Base-by-base conservation (phyloP, 2,329 filamentous ascomycete genomes). In the Exophiala phaeomuriformis region DNA sequence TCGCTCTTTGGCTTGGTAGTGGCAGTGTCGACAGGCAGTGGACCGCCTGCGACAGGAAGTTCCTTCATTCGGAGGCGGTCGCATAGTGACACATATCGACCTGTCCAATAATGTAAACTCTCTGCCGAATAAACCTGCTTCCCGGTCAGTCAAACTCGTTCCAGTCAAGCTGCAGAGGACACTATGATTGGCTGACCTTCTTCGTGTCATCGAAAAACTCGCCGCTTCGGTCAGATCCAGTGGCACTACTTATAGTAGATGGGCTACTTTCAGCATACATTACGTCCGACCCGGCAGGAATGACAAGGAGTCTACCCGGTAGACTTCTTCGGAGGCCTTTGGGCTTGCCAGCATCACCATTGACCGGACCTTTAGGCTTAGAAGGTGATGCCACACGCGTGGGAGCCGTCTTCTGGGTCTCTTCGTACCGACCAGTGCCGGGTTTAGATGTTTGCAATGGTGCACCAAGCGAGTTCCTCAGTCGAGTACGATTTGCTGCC, bases 71-170 rank as follows among this genome's bases (percentile, higher is more conserved):
- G 47, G 28, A 60, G 32, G 19, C 53, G 57, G 36, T 61, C 61
- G 46, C 55, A 55, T 2, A 60, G 28, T 5, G 55, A 48, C 36
- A 59, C 37, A 54, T 58, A 61, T 19, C 61, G 61, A 12, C 59
- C 61, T 6, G 52, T 32, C 61, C 61, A 63, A 42, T 63, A 63
- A 28, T 47, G 33, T 4, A 9, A 8, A 7, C 35, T 49, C 41
- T 61, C 50, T 12, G 47, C 52, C 27, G 41, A 28, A 47, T 51
- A 49, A 8, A 62, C 60, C 60, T 62, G 36, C 30, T 27, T 28
- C 10, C 12, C 8, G 7, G 47, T 59, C 32, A 59, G 54, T 28
- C n/a, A 47, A 31, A 10, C 8, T n/a, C 9, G 19, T 7, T 5
- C 42, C 2, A 9, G 12, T 53, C 7, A 8, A 47, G 19, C 33